Percentiles rank a stretch among this genome's conserved stretches.
Conservation (phyloP, 2,329 filamentous ascomycete species). For the Botrytis galanthina region DNA sequence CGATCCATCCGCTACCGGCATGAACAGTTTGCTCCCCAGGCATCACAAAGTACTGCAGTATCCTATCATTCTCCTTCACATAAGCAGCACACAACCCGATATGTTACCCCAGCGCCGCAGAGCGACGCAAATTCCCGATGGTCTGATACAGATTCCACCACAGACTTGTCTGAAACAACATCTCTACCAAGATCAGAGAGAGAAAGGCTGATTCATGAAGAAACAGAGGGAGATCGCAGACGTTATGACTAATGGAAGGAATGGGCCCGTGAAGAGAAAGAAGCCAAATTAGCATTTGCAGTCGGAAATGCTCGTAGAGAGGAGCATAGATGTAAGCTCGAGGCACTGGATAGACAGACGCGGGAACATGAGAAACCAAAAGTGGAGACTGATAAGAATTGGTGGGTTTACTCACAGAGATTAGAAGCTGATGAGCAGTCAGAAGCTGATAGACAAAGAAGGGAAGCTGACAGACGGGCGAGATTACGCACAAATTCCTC, state of each 20-base stretch:
- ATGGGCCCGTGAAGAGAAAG: neutral
- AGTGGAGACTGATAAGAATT: fast-evolving
- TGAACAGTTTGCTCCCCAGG: neutral
- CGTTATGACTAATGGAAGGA: neutral
- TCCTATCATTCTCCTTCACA: neutral
- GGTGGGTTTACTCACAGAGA: too few species aligned
- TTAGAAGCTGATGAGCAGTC: neutral
- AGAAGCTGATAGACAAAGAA: too few species aligned
- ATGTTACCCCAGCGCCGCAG: neutral
- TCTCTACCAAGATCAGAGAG: neutral
- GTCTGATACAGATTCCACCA: neutral
- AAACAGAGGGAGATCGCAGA: neutral
- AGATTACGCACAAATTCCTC: neutral
- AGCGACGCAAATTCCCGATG: neutral
- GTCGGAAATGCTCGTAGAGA: neutral
- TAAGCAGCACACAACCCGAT: neutral
- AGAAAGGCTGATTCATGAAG: neutral
- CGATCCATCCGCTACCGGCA: neutral
- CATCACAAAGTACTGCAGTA: neutral
- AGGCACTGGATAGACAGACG: neutral
- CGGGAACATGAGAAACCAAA: neutral
- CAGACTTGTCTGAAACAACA: neutral
- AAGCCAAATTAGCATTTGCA: neutral
- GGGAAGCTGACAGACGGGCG: neutral
- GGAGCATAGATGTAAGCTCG: neutral